Conservation (phyloP, 2,329 filamentous ascomycete genomes). For the Dactylellina leptospora region DNA sequence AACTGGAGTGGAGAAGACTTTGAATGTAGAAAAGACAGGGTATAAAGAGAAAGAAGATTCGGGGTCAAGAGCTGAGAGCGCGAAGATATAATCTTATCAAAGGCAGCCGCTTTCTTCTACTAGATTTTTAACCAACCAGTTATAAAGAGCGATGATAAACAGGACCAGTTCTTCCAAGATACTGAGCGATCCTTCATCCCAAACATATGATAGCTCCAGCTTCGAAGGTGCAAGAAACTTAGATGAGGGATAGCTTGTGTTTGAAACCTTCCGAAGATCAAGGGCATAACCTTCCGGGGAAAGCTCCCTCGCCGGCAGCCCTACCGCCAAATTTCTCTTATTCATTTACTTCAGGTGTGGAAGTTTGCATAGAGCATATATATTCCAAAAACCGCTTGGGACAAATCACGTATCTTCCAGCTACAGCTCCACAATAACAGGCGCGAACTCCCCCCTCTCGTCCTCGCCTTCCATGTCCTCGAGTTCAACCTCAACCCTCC, state of each 20-base stretch:
- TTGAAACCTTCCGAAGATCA: background rate
- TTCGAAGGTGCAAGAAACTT: background rate
- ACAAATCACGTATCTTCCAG: too few relatives aligned
- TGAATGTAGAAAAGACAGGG: slow-evolving; percentile 24
- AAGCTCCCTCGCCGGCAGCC: background rate
- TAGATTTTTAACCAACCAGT: background rate
- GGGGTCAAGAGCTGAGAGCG: slow-evolving; percentile 26
- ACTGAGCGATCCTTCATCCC: too few relatives aligned
- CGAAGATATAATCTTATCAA: slow-evolving; percentile 30
- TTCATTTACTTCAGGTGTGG: background rate
- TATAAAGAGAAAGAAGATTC: slow-evolving; percentile 21
- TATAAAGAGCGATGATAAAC: background rate
- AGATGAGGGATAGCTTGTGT: background rate
- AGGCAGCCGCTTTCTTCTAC: too few relatives aligned
- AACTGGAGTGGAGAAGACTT: slow-evolving; percentile 48
- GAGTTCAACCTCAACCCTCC: slow-evolving; percentile 46
- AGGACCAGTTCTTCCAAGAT: background rate
- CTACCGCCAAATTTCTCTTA: background rate
- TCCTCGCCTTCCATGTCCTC: slow-evolving; percentile 53
- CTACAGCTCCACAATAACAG: slow-evolving; percentile 43
- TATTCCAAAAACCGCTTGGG: background rate
- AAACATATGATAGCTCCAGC: too few relatives aligned
- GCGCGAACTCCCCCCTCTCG: slow-evolving; percentile 49
- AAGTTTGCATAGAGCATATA: background rate
- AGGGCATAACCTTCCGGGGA: background rate